A percentile compares a stretch with the other conserved stretches of the same genome.
Conservation (phyloP, 2,329 filamentous ascomycete genomes). For the Beauveria sp. region DNA sequence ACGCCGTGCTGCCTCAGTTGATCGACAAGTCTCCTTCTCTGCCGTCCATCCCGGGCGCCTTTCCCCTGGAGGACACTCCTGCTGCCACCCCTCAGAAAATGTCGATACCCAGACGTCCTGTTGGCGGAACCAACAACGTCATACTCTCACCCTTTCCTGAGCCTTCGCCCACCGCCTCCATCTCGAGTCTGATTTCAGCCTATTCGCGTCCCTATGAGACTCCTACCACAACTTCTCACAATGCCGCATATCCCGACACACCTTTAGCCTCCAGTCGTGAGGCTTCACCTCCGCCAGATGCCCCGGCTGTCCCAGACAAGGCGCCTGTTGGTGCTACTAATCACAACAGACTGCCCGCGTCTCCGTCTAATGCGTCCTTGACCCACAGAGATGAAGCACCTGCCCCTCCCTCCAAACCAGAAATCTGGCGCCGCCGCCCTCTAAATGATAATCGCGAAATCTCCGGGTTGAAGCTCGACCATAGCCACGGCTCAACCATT, state of each 20-base stretch:
- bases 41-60: slow-evolving; percentile 9
- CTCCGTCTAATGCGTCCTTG: background rate
- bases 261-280: slow-evolving; percentile 17
- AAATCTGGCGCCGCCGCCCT: slow-evolving; percentile 44
- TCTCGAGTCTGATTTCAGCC: slow-evolving; percentile 48
- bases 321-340: background rate
- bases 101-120: slow-evolving; percentile 17
- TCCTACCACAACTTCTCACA: slow-evolving; percentile 31
- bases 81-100: slow-evolving; percentile 2
- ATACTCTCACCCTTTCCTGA: slow-evolving; percentile 16
- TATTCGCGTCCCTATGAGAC: slow-evolving; percentile 43
- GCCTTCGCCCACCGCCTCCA: slow-evolving; percentile 38
- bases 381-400: slow-evolving; percentile 15
- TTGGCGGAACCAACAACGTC: slow-evolving; percentile 17
- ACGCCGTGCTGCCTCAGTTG: slow-evolving; percentile 13
- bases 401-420: slow-evolving; percentile 23
- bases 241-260: slow-evolving; percentile 31
- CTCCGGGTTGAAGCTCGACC: slow-evolving; percentile 39
- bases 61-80: slow-evolving; percentile 12
- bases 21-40: slow-evolving; percentile 13
- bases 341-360: background rate
- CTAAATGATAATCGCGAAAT: slow-evolving; percentile 40
- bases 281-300: slow-evolving; percentile 6
- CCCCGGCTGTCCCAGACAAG: slow-evolving; percentile 5
- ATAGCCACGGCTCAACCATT: slow-evolving; percentile 44